Base-by-base conservation (phyloP, 208 protist genomes). In the Sergeia podlipaevii region DNA sequence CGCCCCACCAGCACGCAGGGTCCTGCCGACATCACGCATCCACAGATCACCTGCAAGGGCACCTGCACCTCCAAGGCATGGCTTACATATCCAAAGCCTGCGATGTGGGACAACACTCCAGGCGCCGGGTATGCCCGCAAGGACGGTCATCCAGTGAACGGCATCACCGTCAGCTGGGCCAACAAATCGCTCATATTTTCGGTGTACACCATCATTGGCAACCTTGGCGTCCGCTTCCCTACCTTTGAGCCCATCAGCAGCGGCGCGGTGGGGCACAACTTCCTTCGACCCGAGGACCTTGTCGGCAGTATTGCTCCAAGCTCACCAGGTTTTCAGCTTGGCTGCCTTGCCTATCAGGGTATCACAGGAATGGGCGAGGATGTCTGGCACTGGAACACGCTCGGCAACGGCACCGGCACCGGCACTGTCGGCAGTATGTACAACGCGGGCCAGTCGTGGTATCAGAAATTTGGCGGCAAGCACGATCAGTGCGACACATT, bases 381-480 rank as follows among this genome's bases (percentile, higher is more conserved):
- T 57, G 84, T 91, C 26, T 91, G 80, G 77, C 59, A 58, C 38
- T 88, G 79, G 84, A 61, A 44, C 28, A 70, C 44, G n/a, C 51
- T 88, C 33, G 58, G 53, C 45, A 55, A 44, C 49, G 49, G 52
- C 29, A 75, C 72, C 13, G 70, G 74, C 37, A 78, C 58, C 36
- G 85, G 85, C 57, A 56, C 63, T 24, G 71, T 84, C 2, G 85
- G 80, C 36, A 34, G 65, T 17, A 63, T 76, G 42, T 89, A 93
- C 73, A 65, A 46, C 47, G 61, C 47, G 28, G 81, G 78, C 41
- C 34, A 44, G 7, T 86, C 77, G 23, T 93, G 85, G 81, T 93
- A 89, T 51, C 85, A 93, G 41, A 93, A 93, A 61, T 93, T 93
- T 42, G 81, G 85, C 47, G 85, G 85, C 46, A 93, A 89, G 69